Conservation (phyloP, 2,329 filamentous ascomycete genomes). For the Nigrospora osmanthi region DNA sequence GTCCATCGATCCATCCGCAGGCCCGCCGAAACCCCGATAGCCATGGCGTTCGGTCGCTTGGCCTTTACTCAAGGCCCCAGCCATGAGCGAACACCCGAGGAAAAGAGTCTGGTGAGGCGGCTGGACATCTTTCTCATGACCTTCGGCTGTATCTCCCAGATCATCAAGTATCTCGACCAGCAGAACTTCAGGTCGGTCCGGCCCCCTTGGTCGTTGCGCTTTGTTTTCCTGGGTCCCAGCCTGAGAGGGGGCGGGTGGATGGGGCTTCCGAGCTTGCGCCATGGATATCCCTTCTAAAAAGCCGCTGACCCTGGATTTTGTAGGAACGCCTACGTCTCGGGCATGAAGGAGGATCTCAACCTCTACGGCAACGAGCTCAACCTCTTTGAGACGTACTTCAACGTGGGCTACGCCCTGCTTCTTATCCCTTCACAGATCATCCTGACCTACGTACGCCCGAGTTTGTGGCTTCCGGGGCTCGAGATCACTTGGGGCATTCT, state of each 20-base stretch:
- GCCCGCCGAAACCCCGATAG: not conserved
- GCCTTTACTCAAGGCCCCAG: slow-evolving; percentile 10
- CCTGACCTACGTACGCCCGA: slow-evolving; percentile 26
- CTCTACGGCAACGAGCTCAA: slow-evolving; percentile 11
- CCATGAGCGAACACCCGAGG: slow-evolving; percentile 19
- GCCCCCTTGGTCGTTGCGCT: no score
- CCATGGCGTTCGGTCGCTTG: slow-evolving; percentile 6
- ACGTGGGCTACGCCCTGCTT: slow-evolving; percentile 25
- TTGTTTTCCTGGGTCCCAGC: no score
- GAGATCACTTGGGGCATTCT: slow-evolving; percentile 25
- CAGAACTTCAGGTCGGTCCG: no score
- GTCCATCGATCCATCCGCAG: not conserved
- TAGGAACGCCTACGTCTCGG: slow-evolving; percentile 24
- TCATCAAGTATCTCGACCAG: no score
- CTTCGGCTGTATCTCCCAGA: slow-evolving; percentile 25
- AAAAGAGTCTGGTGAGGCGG: slow-evolving; percentile 21
- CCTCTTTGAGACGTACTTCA: slow-evolving; percentile 25
- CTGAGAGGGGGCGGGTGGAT: no score
- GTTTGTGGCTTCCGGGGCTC: slow-evolving; percentile 23
- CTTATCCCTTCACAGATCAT: slow-evolving; percentile 26
- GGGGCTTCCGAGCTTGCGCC: no score
- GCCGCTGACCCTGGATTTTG: no score
- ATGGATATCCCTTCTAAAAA: no score
- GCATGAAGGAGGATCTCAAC: slow-evolving; percentile 17
- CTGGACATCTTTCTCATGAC: slow-evolving; percentile 26